A percentile compares a stretch with the other conserved stretches of the same genome.
These are phyloP conservation scores for Emmonsia crescens DNA, from an alignment of 2,329 filamentous ascomycete species.

Conservation along the genomic window DNA sequence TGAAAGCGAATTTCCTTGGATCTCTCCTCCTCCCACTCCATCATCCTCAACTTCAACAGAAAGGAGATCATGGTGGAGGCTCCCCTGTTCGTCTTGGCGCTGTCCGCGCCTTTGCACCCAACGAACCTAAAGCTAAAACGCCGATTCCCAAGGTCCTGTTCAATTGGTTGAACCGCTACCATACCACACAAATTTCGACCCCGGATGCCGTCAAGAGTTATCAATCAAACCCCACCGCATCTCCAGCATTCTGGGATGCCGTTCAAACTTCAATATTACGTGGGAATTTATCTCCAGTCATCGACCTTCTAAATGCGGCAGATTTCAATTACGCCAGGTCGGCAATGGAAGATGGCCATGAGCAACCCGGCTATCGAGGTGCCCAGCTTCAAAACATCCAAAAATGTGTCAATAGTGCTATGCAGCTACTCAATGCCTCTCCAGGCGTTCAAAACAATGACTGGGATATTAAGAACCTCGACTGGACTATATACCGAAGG, in stretches of 20 bases:
- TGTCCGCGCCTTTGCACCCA: constrained; percentile 21
- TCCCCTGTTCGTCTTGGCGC: constrained; percentile 17
- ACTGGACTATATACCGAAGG: constrained; percentile 77
- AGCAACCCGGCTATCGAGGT: constrained; percentile 59
- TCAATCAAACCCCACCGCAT: constrained; percentile 62
- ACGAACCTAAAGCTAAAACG: constrained; percentile 19
- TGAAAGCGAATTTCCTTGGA: constrained; percentile 70
- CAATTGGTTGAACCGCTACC: constrained; percentile 68
- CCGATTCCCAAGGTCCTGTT: constrained; percentile 67
- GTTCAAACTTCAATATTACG: constrained; percentile 65
- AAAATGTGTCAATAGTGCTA: constrained; percentile 56
- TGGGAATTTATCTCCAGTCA: constrained; percentile 58
- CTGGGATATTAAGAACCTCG: constrained; percentile 72
- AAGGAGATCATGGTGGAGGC: constrained; percentile 15
- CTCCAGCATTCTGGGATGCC: constrained; percentile 73
- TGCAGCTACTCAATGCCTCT: constrained; percentile 60
- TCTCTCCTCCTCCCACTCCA: constrained; percentile 68
- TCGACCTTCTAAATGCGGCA: constrained; percentile 59
- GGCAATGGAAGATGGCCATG: constrained; percentile 50
- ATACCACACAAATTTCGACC: constrained; percentile 61
- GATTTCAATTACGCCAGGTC: constrained; percentile 67
- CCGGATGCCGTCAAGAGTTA: constrained; percentile 52
- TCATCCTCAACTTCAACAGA: constrained; percentile 45
- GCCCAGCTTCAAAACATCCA: constrained; percentile 68
- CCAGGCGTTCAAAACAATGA: constrained; percentile 53